Conservation (phyloP, 768 basidiomycete genomes). For the Amanita jacksonii region DNA sequence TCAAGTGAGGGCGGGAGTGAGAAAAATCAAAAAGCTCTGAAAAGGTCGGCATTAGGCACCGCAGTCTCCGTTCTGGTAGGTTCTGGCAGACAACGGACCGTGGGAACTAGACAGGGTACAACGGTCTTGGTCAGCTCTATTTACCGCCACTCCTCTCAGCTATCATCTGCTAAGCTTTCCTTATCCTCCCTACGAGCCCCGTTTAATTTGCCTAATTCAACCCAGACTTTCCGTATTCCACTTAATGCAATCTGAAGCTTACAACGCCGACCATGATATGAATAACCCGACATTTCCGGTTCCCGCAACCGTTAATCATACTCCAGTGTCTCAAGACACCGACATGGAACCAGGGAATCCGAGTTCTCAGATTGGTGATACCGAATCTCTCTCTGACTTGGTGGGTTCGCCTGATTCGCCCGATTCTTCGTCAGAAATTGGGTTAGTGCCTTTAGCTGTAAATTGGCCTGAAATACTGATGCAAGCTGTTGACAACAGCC, state of each 20-base stretch:
- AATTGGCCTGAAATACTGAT: conserved; percentile 9
- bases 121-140: neutral
- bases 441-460: conserved; percentile 1
- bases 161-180: neutral
- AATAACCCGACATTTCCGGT: neutral
- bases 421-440: conserved; percentile 7
- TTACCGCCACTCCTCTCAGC: neutral
- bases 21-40: too few species aligned
- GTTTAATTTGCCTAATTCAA: neutral
- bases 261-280: neutral
- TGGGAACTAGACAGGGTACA: neutral
- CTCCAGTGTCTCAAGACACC: neutral
- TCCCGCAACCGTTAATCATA: neutral
- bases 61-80: neutral
- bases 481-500: conserved; percentile 1
- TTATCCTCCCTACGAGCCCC: neutral
- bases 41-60: too few species aligned
- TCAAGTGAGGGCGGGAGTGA: too few species aligned
- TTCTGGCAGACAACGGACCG: neutral
- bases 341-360: neutral
- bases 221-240: neutral
- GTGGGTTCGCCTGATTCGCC: conserved; percentile 11
- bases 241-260: neutral
- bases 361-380: conserved; percentile 13
- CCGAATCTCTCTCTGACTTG: conserved; percentile 21